Conservation (phyloP, 2,329 filamentous ascomycete species). For the Xylaria sp. region DNA sequence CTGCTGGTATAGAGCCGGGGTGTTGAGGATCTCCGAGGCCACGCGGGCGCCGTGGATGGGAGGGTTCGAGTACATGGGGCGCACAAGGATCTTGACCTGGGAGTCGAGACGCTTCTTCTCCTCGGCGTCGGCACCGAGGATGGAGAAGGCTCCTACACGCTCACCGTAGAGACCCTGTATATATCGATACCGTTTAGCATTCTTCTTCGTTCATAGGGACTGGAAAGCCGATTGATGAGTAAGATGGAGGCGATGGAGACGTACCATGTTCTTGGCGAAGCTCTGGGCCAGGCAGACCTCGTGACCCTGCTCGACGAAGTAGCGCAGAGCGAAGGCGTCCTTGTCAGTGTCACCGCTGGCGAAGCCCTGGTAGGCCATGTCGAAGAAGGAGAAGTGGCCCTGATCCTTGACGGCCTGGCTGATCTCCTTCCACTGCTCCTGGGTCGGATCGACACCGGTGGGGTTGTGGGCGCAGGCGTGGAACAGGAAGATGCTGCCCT, state of each 20-base stretch:
- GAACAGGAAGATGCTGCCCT: slow-evolving; percentile 89
- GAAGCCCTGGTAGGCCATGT: slow-evolving; percentile 99
- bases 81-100: slow-evolving; percentile 97
- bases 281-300: slow-evolving; percentile 89
- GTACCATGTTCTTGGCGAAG: slow-evolving; percentile 99
- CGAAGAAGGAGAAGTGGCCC: slow-evolving; percentile 95
- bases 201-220: neutral
- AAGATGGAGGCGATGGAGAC: slow-evolving; percentile 39
- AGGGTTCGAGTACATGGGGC: slow-evolving; percentile 97
- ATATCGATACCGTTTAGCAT: slow-evolving; percentile 2
- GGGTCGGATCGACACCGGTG: slow-evolving; percentile 92
- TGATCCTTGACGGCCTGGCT: slow-evolving; percentile 85
- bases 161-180: slow-evolving; percentile 92
- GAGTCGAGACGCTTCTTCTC: slow-evolving; percentile 97
- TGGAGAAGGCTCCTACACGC: slow-evolving; percentile 95
- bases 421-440: slow-evolving; percentile 93
- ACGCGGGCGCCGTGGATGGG: slow-evolving; percentile 96
- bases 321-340: slow-evolving; percentile 91
- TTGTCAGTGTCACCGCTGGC: slow-evolving; percentile 90
- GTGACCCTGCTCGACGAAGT: slow-evolving; percentile 95
- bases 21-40: slow-evolving; percentile 90
- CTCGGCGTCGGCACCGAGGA: slow-evolving; percentile 84
- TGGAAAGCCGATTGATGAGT: neutral
- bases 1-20: slow-evolving; percentile 84
- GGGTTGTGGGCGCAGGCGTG: slow-evolving; percentile 99